phyloP scores from a whole-genome alignment of 2,329 filamentous ascomycete genomes.

The Tolypocladium tundrense region DNA sequence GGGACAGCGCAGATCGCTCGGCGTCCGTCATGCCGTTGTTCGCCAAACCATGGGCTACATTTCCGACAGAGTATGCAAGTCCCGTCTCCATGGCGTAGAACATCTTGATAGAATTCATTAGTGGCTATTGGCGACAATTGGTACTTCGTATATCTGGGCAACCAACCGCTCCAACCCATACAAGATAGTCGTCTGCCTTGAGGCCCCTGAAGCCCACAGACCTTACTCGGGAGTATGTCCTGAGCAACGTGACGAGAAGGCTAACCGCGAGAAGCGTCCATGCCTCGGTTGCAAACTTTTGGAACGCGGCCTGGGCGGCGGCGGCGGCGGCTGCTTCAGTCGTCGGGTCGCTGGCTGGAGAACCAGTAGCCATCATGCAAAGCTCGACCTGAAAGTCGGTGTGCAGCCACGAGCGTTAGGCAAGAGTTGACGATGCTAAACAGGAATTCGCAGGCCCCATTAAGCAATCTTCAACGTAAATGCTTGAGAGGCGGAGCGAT shows the following conservation, averaged over 20 bases:
- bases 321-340: constrained; percentile 11
- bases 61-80: constrained; percentile 39
- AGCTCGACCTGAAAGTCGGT: background rate
- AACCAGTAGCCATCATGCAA: background rate
- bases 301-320: constrained; percentile 12
- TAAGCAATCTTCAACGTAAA: background rate
- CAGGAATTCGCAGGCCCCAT: background rate
- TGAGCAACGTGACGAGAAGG: constrained; percentile 36
- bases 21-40: constrained; percentile 47
- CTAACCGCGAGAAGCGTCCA: constrained; percentile 39
- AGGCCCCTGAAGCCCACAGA: constrained; percentile 39
- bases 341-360: constrained; percentile 5
- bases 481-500: background rate
- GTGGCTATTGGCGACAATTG: background rate
- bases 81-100: constrained; percentile 41
- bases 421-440: background rate
- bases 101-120: constrained; percentile 21
- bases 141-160: background rate
- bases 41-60: constrained; percentile 38
- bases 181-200: constrained; percentile 48
- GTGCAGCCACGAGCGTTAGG: background rate
- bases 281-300: constrained; percentile 18
- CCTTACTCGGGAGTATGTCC: constrained; percentile 37
- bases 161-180: constrained; percentile 40
- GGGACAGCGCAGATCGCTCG: constrained; percentile 32